Percentiles rank a stretch among this genome's conserved stretches.
Conservation (phyloP, 208 protist species). For the Acanthamoeba sp. region DNA sequence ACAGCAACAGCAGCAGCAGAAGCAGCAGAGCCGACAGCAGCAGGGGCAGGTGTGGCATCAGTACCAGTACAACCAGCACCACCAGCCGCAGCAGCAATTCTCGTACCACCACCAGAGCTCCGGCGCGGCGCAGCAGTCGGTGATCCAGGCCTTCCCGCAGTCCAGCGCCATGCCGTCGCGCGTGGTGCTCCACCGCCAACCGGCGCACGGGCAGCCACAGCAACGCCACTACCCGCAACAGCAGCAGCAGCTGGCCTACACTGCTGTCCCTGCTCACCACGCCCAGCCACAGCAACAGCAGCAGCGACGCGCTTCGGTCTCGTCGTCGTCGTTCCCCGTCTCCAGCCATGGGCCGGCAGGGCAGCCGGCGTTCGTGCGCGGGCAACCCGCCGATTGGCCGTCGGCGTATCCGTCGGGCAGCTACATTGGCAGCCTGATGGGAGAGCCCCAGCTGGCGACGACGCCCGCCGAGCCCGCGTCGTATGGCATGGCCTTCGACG, state of each 20-base stretch:
- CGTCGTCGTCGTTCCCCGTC: background rate
- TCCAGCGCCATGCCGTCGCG: background rate
- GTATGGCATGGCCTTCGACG: background rate
- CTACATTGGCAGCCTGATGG: slow-evolving; percentile 14
- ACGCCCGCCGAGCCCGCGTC: background rate
- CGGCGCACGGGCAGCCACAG: background rate
- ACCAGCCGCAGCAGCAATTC: background rate
- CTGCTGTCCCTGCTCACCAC: background rate
- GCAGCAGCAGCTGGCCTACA: background rate
- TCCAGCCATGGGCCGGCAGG: too few relatives aligned
- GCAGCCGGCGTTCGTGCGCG: too few relatives aligned
- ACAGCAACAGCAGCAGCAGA: background rate
- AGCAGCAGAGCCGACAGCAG: background rate
- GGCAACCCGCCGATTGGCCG: too few relatives aligned
- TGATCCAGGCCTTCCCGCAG: background rate
- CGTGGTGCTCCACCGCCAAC: slow-evolving; percentile 11
- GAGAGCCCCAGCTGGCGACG: background rate
- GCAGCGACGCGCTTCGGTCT: too few relatives aligned
- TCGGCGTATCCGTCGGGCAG: background rate
- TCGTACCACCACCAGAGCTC: background rate
- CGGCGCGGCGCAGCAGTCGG: background rate
- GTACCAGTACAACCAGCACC: background rate
- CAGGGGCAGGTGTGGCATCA: background rate
- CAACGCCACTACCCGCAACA: background rate
- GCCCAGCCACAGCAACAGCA: background rate